Percentiles rank a stretch among this genome's conserved stretches.
phyloP scores from a whole-genome alignment of 306 rosid species.

The Biancaea sappan region DNA sequence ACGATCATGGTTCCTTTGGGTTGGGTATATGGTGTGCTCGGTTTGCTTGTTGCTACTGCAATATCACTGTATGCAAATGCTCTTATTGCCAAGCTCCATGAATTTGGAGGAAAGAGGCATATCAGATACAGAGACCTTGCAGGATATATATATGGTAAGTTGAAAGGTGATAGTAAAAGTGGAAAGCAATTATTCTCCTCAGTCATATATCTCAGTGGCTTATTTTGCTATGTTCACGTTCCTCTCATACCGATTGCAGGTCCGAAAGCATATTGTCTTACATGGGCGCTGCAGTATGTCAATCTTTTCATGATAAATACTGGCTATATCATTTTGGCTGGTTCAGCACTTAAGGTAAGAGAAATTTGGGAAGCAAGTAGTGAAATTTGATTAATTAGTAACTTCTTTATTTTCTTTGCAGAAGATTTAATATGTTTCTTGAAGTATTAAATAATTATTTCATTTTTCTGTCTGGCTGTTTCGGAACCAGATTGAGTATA shows the following conservation, averaged over 20 bases:
- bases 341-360: conserved; percentile 87
- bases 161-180: not conserved
- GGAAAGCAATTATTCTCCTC: not conserved
- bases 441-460: not conserved
- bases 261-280: conserved; percentile 71
- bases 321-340: conserved; percentile 87
- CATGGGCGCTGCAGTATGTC: conserved; percentile 87
- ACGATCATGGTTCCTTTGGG: conserved; percentile 91
- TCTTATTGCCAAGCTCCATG: conserved; percentile 91
- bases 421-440: not conserved
- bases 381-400: not conserved
- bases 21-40: conserved; percentile 72
- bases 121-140: conserved; percentile 97
- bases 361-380: conserved; percentile 6
- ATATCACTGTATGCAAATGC: conserved; percentile 82
- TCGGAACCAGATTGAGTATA: not conserved
- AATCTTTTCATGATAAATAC: conserved; percentile 96
- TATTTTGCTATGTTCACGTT: not conserved
- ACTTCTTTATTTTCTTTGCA: not conserved
- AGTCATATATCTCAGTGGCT: not conserved
- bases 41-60: conserved; percentile 68
- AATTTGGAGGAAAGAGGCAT: conserved; percentile 85
- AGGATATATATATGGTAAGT: conserved; percentile 75
- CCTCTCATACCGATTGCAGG: conserved; percentile 51
- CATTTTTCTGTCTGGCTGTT: conserved; percentile 5